These are phyloP conservation scores for Hypomyces perniciosus DNA, from an alignment of 2,329 filamentous ascomycete genomes.

Conservation along the genomic window DNA sequence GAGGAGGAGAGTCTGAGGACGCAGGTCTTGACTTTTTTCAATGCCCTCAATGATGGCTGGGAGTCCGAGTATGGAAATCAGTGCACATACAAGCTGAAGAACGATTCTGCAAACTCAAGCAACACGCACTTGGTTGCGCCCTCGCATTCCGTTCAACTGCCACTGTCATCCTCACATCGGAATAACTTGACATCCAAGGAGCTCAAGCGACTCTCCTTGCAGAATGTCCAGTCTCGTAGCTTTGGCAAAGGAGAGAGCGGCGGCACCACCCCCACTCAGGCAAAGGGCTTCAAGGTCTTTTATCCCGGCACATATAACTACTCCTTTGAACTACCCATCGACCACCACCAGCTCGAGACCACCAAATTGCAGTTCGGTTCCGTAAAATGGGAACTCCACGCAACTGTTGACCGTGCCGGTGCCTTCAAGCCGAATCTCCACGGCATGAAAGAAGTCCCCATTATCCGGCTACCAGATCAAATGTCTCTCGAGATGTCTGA, in stretches of 20 bases:
- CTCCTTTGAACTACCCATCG: constrained; percentile 80
- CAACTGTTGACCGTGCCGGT: constrained; percentile 76
- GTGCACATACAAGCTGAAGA: constrained; percentile 49
- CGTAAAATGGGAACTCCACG: constrained; percentile 83
- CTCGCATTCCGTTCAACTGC: constrained; percentile 16
- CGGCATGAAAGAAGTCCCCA: constrained; percentile 72
- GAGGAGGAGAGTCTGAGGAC: constrained; percentile 83
- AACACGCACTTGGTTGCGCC: constrained; percentile 25
- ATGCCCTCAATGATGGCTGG: constrained; percentile 60
- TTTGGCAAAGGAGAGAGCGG: constrained; percentile 73
- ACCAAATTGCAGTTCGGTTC: constrained; percentile 81
- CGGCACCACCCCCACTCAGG: constrained; percentile 51
- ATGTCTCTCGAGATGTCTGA: constrained; percentile 86
- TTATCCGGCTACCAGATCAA: constrained; percentile 82
- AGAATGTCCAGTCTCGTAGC: constrained; percentile 76
- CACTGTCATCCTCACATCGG: constrained; percentile 19
- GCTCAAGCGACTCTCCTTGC: constrained; percentile 65
- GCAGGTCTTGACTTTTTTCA: constrained; percentile 89
- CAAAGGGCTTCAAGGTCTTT: constrained; percentile 81
- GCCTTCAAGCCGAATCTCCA: constrained; percentile 85
- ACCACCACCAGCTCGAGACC: constrained; percentile 82
- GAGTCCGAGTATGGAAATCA: constrained; percentile 58
- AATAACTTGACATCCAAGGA: constrained; percentile 38
- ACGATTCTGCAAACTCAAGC: constrained; percentile 29
- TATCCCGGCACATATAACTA: constrained; percentile 63